A percentile compares a stretch with the other conserved stretches of the same genome.
phyloP scores from a whole-genome alignment of 495 filamentous ascomycete species.

The Massariosphaeria phaeospora region DNA sequence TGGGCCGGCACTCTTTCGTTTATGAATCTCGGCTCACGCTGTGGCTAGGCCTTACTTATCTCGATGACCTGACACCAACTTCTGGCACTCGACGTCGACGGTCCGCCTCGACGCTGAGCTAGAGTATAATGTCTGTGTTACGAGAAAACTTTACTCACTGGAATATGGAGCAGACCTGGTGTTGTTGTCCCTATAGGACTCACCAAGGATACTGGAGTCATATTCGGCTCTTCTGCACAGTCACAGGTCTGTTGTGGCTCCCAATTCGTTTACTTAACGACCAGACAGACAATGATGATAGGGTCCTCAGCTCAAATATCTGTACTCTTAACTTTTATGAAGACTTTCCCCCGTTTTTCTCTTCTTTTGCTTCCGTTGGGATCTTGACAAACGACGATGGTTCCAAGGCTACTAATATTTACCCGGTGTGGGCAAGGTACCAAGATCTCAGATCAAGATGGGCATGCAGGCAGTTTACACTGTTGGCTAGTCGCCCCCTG shows the following conservation, averaged over 20 bases:
- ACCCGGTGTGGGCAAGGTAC: conserved; percentile 13
- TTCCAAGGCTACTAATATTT: neutral
- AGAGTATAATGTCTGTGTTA: too few relatives aligned
- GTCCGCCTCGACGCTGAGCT: too few relatives aligned
- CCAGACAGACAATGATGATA: too few relatives aligned
- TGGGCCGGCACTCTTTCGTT: conserved; percentile 1
- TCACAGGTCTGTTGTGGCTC: neutral
- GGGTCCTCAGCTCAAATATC: too few relatives aligned
- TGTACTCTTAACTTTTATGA: conserved; percentile 14
- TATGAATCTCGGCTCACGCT: neutral
- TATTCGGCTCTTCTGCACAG: neutral
- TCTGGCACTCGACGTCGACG: neutral
- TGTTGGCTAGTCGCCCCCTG: too few relatives aligned
- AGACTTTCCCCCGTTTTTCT: neutral
- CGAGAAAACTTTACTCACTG: too few relatives aligned
- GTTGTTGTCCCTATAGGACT: neutral
- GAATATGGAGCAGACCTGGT: too few relatives aligned
- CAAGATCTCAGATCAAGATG: too few relatives aligned
- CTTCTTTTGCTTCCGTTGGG: neutral
- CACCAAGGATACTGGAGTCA: neutral
- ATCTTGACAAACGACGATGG: neutral
- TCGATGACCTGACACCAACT: neutral
- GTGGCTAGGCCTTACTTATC: neutral
- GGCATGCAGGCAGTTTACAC: too few relatives aligned
- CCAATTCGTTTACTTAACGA: neutral